Base-by-base conservation (phyloP, 2,329 filamentous ascomycete species). In the Fonsecaea nubica region DNA sequence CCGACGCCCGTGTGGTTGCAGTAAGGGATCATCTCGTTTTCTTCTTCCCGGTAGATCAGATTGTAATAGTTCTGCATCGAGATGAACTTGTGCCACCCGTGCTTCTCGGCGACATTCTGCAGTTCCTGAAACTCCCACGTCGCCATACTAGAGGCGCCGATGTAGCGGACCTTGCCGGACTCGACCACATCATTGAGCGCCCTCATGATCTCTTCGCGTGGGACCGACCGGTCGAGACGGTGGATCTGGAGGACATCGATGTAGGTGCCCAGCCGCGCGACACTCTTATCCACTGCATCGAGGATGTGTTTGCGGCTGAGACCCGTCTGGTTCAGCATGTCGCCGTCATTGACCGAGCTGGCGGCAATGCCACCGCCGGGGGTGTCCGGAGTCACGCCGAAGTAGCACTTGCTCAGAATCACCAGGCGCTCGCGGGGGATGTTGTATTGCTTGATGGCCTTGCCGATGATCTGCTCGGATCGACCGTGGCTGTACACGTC, bases 271-370 rank as follows among this genome's bases (percentile, higher is more conserved):
- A 83, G 74, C 33, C 82, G 77, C 65, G 77, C 75, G 25, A 84
- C 76, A 13, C 77, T 74, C 55, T 77, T 80, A 56, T 89, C 82
- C 6, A 90, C 87, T 0, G 86, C 85, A 70, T 86, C 83, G 69
- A 89, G 83, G 69, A 89, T 86, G 68, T 87, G 84, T 72, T 85
- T 87, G n/a, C 88, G 79, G 40, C 82, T 85, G 52, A 90, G 77
- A 0, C 74, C 74, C 13, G 74, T 72, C 62, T 73, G 73, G 55
- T 84, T 83, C n/a, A 83, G 78, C 63, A 69, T 48, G 13, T 71
- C 69, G 32, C 66, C 66, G 9, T 70, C 69, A 48, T 72, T 71
- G 40, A 58, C 32, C 2, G 60, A 57, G 58, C 18, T 58, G 3
- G 79, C 76, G 57, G 77, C 81, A 52, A 74, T 74, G 36, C 73